These are phyloP conservation scores for Geotrichum europaeum DNA, from an alignment of 1,139 yeast genomes.

Conservation along the genomic window DNA sequence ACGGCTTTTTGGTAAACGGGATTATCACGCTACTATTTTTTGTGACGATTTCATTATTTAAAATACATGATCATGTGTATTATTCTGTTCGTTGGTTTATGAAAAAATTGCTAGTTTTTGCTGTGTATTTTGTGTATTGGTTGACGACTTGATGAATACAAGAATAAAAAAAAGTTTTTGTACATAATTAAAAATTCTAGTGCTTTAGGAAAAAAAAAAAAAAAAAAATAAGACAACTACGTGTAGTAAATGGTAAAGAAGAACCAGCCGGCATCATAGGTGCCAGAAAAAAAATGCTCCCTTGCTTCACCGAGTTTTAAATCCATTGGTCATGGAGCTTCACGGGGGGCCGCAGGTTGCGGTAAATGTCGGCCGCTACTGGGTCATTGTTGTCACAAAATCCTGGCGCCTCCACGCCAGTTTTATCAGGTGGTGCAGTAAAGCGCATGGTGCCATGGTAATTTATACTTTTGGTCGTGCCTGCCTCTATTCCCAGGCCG, in stretches of 20 bases:
- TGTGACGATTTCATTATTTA: background rate
- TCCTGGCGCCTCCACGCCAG: background rate
- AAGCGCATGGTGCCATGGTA: background rate
- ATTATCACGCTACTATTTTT: background rate
- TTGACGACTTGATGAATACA: background rate
- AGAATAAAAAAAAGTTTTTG: background rate
- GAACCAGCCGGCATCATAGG: too few relatives aligned
- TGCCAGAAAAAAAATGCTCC: too few relatives aligned
- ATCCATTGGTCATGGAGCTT: conserved; percentile 1
- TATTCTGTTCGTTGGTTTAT: background rate
- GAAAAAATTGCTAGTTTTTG: too few relatives aligned
- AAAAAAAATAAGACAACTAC: background rate
- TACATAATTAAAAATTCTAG: background rate
- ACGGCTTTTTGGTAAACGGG: background rate
- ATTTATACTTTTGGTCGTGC: background rate
- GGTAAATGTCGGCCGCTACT: background rate
- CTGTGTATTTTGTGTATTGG: background rate
- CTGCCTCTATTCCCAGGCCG: background rate
- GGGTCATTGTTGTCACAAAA: background rate
- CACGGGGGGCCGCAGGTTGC: conserved; percentile 9
- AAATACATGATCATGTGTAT: background rate
- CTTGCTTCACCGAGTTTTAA: background rate
- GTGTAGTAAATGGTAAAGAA: background rate
- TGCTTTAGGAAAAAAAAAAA: background rate
- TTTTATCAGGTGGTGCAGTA: background rate